Evolutionary conservation across 495 filamentous ascomycete genomes (phyloP), one percentile per base, ranked within the genome.

Genomic region (Podospora didyma): DNA sequence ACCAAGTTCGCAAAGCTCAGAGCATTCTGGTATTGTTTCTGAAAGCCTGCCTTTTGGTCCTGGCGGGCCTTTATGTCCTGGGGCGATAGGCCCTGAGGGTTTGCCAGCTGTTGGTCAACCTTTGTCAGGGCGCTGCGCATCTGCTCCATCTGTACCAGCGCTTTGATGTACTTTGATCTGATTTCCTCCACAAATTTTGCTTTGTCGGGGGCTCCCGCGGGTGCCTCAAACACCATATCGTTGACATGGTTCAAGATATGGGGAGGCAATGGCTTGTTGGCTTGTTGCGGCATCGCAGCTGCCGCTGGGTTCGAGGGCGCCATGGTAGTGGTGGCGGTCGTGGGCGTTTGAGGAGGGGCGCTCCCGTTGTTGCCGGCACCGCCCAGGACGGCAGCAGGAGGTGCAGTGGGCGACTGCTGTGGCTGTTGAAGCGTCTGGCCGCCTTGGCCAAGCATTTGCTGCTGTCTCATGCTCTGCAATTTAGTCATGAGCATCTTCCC

Each of bases 401-500:
- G 6, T 7, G 20, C 20, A 19, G 22, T 28, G 14, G 19, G 21
- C 21, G 19, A 31, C 42, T 14, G 46, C 45, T 46, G 48, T 21
- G 12, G 51, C 26, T 6, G 52, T 16, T 51, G 56, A 14, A 14
- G 21, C 19, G 39, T 54, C 9, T 54, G 52, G 20, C 41, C 52
- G 28, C n/a, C 52, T 28, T 54, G 52, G 39, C 39, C 39, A 14
- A 14, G 39, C 39, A 16, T 14, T 42, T 42, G 39, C 14, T 71
- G 60, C 9, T 56, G 56, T 12, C 54, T 59, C 49, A 79, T 76
- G 57, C 53, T 44, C 4, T 62, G 35, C 9, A 88, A 73, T 57
- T 86, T 86, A 11, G 73, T 76, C 63, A 78, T 73, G 41, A 92
- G 70, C 63, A 80, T 86, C 52, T 80, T 76, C 0, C 88, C 82